Evolutionary conservation across 179 eudicot species (phyloP), one percentile per base, ranked within the genome.

Genomic region (Spinacia oleracea): DNA sequence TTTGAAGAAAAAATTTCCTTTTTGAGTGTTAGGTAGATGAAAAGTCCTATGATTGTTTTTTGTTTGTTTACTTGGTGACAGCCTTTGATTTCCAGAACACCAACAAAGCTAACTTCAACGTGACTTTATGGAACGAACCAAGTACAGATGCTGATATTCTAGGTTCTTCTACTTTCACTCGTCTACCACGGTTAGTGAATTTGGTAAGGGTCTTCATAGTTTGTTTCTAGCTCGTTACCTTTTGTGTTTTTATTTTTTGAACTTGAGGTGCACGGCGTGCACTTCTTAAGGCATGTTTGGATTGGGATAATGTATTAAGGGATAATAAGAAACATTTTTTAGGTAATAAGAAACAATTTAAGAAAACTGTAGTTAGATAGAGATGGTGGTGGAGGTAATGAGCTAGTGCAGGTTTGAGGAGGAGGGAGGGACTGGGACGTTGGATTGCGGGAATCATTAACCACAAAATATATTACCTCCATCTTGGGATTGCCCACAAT

Each of bases 161-260:
- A 12, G 12, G 29, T 43, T 72, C 29, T 18, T 66, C 79, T 83
- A 48, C 81, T 77, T 78, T 88, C 77, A 34, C 80, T 58, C 88
- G 96, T 79, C 81, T 90, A 73, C 92, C 97, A 67, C 91, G 91
- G 42, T 83, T 90, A 56, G 83, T 93, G 73, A 93, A 93, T 84
- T 75, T 93, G 97, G 97, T 93, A 93, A 40, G 71, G 50, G 18
- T 25, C 14, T 4, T 20, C 10, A 8, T 8, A 18, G 9, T 38
- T 2, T 38, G 71, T 38, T 67, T 67, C 25, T 46, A 67, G 20
- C 21, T 11, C 18, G 14, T 31, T n/a, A 7, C 25, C 45, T 27
- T 62, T 50, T 63, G 21, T 34, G 27, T 15, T 48, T 0, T 73
- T 51, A 55, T 29, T 12, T 29, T 31, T 25, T 27, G 10, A 5